These are phyloP conservation scores for Backusella psychrophila DNA, from an alignment of 192 early-diverging fungal genomes.

Conservation along the genomic window DNA sequence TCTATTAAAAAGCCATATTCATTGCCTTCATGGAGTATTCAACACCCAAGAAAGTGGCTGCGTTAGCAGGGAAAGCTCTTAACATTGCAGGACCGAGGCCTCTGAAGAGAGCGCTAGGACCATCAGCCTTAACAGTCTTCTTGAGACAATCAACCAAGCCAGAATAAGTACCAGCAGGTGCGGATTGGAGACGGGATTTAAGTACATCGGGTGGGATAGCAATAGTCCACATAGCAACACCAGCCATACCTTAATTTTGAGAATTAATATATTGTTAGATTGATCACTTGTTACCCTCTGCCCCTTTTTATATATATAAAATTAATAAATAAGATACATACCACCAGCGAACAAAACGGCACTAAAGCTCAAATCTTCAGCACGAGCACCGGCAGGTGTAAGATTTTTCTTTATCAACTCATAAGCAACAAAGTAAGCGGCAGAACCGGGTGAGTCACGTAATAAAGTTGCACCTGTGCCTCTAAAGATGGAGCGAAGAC, in stretches of 20 bases:
- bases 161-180: constrained; percentile 86
- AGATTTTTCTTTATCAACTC: constrained; percentile 79
- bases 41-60: constrained; percentile 69
- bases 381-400: constrained; percentile 61
- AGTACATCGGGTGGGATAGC: constrained; percentile 90
- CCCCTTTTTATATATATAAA: neutral
- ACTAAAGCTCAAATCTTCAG: constrained; percentile 74
- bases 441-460: constrained; percentile 91
- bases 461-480: constrained; percentile 93
- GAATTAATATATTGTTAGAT: neutral
- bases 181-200: constrained; percentile 86
- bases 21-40: constrained; percentile 54
- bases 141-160: constrained; percentile 59
- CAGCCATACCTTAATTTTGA: constrained; percentile 71
- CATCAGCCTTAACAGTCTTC: constrained; percentile 67
- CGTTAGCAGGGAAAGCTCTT: constrained; percentile 84
- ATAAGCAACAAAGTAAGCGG: constrained; percentile 92
- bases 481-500: constrained; percentile 84
- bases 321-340: constrained; percentile 21
- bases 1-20: constrained; percentile 43
- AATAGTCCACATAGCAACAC: constrained; percentile 98
- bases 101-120: constrained; percentile 79
- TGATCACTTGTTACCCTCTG: neutral
- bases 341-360: constrained; percentile 93
- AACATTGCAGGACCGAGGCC: constrained; percentile 87